phyloP scores from a whole-genome alignment of 805 yeast genomes.

The Yamadazyma laniorum region DNA sequence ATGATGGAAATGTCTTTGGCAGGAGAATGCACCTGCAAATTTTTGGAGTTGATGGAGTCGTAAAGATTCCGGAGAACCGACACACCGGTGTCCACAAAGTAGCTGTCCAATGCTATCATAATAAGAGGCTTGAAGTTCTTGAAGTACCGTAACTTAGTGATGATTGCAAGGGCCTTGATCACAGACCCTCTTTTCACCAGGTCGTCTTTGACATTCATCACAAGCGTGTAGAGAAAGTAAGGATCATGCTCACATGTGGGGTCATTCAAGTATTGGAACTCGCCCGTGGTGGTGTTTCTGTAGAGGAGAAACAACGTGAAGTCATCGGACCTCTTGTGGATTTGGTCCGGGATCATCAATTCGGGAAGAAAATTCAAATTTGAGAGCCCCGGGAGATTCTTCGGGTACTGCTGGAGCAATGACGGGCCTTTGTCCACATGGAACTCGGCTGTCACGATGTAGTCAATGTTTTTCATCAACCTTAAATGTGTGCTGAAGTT shows the following conservation, averaged over 20 bases:
- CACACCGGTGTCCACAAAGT: constrained; percentile 29
- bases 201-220: constrained; percentile 45
- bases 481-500: no score
- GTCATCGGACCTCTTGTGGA: constrained; percentile 57
- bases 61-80: constrained; percentile 27
- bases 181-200: constrained; percentile 54
- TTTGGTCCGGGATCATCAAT: constrained; percentile 60
- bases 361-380: constrained; percentile 46
- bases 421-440: constrained; percentile 75
- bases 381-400: constrained; percentile 31
- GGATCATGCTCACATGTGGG: constrained; percentile 38
- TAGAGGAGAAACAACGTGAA: constrained; percentile 56
- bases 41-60: constrained; percentile 31
- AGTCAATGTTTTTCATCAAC: constrained; percentile 47
- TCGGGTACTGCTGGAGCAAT: constrained; percentile 50
- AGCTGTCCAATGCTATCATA: constrained; percentile 49
- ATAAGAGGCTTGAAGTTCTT: constrained; percentile 59
- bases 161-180: constrained; percentile 58
- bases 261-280: constrained; percentile 37
- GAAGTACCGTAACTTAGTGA: constrained; percentile 53
- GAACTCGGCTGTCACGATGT: constrained; percentile 71
- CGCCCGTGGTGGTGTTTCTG: constrained; percentile 37
- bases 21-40: constrained; percentile 18
- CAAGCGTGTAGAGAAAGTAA: constrained; percentile 56
- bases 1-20: constrained; percentile 25